Base-by-base conservation (phyloP, 305 asterid genomes). In the Solanum aculeatissimum region DNA sequence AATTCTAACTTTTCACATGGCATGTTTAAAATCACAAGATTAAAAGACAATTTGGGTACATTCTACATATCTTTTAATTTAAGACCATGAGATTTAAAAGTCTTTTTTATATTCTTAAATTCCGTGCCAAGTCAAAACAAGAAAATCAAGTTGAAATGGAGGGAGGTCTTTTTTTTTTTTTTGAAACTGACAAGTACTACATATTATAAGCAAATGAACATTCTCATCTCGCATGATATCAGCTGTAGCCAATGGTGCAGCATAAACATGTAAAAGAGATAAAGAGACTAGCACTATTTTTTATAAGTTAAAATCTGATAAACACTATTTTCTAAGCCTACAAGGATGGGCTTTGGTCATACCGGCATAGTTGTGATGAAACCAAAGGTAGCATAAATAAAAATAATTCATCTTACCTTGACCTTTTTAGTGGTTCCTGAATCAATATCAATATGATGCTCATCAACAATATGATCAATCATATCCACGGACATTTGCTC, bases 391-490 rank as follows among this genome's bases (percentile, higher is more conserved):
- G 88, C 77, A 65, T 32, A 81, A 83, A 65, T 81, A 82, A 79
- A 55, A 21, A 9, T 42, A 55, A 32, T 69, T 81, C 81, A 84
- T 83, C 93, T 87, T 86, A 96, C 99, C 97, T 96, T 91, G 80
- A 91, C 97, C 91, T 87, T 88, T 87, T 87, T 93, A 87, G 88
- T 53, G 68, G 84, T 84, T 82, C 87, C 98, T 62, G 78, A 69
- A 55, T 93, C 97, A 49, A 95, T 89, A 70, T 96, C 99, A 84
- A 96, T 96, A 87, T 91, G 89, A 87, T 88, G 98, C 86, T 88
- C 93, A 85, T 95, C 97, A 54, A 96, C 91, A 72, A 93, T 94
- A 86, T 94, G 89, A 87, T 96, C 98, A 90, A 96, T 89, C 95
- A 96, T 89, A 62, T 92, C 88, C 45, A 86, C 93, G 29, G 98